phyloP scores from a whole-genome alignment of 2,329 filamentous ascomycete genomes.

The Xylariaceae sp. region DNA sequence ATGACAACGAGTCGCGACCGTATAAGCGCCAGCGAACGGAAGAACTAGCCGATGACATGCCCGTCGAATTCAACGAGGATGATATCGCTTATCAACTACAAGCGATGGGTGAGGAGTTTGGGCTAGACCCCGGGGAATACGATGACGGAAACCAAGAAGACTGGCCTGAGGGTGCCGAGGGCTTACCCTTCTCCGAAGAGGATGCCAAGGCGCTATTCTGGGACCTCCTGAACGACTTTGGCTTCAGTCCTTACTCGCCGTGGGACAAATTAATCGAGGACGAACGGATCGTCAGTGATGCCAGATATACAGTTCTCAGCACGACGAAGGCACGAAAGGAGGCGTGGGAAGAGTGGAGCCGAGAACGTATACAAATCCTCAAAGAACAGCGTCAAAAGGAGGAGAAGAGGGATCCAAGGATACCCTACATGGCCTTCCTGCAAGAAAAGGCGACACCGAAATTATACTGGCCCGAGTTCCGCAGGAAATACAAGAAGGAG shows the following conservation, averaged over 20 bases:
- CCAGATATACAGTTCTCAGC: constrained; percentile 74
- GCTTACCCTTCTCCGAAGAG: constrained; percentile 63
- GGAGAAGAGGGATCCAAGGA: constrained; percentile 75
- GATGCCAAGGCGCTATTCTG: constrained; percentile 76
- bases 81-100: constrained; percentile 91
- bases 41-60: constrained; percentile 38
- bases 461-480: constrained; percentile 96
- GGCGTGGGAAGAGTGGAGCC: constrained; percentile 78
- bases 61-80: constrained; percentile 83
- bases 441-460: constrained; percentile 80
- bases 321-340: constrained; percentile 79
- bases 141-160: constrained; percentile 57
- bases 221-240: constrained; percentile 76
- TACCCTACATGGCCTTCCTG: constrained; percentile 77
- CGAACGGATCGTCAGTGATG: constrained; percentile 74
- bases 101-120: constrained; percentile 82
- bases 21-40: constrained; percentile 46
- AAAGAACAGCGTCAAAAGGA: constrained; percentile 68
- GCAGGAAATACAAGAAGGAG: constrained; percentile 81
- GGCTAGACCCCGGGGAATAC: constrained; percentile 70
- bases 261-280: constrained; percentile 90
- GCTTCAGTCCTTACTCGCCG: constrained; percentile 78
- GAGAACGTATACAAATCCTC: constrained; percentile 66
- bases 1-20: constrained; percentile 45
- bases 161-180: constrained; percentile 68